A percentile compares a stretch with the other conserved stretches of the same genome.
Evolutionary conservation across 805 yeast species (phyloP).

Genomic region (Henningerozyma blattae): DNA sequence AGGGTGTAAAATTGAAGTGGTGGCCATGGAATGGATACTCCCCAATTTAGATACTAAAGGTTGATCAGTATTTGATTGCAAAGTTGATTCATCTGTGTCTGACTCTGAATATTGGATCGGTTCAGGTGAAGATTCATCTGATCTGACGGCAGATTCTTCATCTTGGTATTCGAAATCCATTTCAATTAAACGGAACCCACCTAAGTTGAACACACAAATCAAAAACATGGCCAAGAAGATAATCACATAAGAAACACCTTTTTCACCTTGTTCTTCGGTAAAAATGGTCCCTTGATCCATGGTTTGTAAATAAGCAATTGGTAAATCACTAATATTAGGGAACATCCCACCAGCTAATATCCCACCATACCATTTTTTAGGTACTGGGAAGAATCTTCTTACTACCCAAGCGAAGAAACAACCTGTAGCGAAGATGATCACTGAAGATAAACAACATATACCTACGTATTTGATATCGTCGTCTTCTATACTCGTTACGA

Average conservation of each 20-base stretch:
- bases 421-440: conserved; percentile 41
- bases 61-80: not conserved
- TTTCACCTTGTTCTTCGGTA: conserved; percentile 44
- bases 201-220: conserved; percentile 58
- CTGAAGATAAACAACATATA: conserved; percentile 42
- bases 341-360: conserved; percentile 56
- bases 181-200: conserved; percentile 58
- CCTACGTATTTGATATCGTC: conserved; percentile 61
- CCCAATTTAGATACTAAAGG: not conserved
- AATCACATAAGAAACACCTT: conserved; percentile 77
- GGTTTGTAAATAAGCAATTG: conserved; percentile 66
- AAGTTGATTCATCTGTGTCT: not conserved
- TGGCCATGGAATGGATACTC: not conserved
- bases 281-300: conserved; percentile 51
- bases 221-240: conserved; percentile 61
- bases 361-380: conserved; percentile 63
- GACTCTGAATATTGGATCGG: not conserved
- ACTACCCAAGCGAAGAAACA: conserved; percentile 30
- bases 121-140: not conserved
- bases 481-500: conserved; percentile 48
- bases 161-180: conserved; percentile 42
- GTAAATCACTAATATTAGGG: conserved; percentile 67
- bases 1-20: not conserved
- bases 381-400: conserved; percentile 31
- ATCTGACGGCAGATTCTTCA: conserved; percentile 11